Base-by-base conservation (phyloP, 495 filamentous ascomycete species). In the Penicillium canariense region DNA sequence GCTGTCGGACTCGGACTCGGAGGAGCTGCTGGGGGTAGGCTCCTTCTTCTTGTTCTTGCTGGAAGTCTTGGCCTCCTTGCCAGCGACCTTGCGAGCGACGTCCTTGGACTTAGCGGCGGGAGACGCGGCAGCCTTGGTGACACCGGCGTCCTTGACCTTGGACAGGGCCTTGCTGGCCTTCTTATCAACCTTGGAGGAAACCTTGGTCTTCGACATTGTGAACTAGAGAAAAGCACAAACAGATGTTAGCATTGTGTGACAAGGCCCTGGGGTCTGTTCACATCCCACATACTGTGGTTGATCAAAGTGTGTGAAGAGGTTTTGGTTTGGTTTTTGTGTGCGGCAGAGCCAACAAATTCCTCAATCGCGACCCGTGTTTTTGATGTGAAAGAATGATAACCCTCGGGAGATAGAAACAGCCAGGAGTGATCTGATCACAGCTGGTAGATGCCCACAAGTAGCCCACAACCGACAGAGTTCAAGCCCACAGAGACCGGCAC, bases 191-290 rank as follows among this genome's bases (percentile, higher is more conserved):
- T 72, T 73, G 61, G 58, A 64, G 60, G 69, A 32, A 69, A 71
- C 66, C 69, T 81, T 81, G 48, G 77, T 74, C 69, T 81, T 81
- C 42, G 76, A 79, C 79, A 82, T 82, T 61, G 60, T 73, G 66
- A 65, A 61, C 67, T 73, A 55, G 40, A 55, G 36, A 39, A n/a
- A 28, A 52, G 23, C 39, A 1, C 58, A 15, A 27, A 12, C 23
- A 47, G n/a, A n/a, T 27, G 63, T 74, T 68, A 74, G 71, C 52
- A 22, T 45, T 52, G 58, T 69, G 70, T 69, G 59, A 62, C 60
- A 69, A 64, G 48, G 36, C 58, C 51, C 27, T n/a, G n/a, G 45
- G 39, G 14, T 50, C 28, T 35, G 25, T 42, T 59, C 60, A 62
- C 60, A 59, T 58, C 52, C 60, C 60, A 62, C 60, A 28, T 56